Percentiles rank a stretch among this genome's conserved stretches.
Evolutionary conservation across 75 land plant genomes (phyloP).

Genomic region (Gnetum montanum): DNA sequence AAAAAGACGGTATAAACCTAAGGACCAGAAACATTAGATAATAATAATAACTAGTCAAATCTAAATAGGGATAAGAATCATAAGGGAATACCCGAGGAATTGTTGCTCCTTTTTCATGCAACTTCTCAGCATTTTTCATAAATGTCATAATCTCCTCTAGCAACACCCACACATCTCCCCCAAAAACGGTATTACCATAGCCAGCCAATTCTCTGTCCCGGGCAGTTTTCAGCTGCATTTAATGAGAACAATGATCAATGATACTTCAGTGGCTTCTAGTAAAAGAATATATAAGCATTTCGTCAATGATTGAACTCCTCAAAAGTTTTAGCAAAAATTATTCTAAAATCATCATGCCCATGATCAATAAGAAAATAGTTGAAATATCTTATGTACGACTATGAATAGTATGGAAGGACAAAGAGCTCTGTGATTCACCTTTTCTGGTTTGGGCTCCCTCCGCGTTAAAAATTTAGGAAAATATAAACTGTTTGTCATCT

Average conservation of each 20-base stretch:
- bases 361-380: too few species aligned
- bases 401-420: too few species aligned
- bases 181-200: conserved; percentile 74
- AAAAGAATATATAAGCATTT: background rate
- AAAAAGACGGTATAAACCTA: background rate
- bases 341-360: too few species aligned
- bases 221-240: conserved; percentile 61
- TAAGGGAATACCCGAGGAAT: conserved; percentile 73
- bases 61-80: background rate
- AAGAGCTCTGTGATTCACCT: too few species aligned
- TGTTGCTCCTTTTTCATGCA: conserved; percentile 43
- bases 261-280: too few species aligned
- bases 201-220: conserved; percentile 41
- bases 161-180: conserved; percentile 89
- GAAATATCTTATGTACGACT: too few species aligned
- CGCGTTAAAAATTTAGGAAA: too few species aligned
- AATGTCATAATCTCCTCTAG: conserved; percentile 87
- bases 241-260: too few species aligned
- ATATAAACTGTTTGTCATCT: too few species aligned
- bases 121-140: conserved; percentile 79
- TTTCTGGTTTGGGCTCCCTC: too few species aligned
- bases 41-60: background rate
- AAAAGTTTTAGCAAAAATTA: background rate
- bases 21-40: background rate
- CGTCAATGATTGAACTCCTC: background rate